phyloP scores from a whole-genome alignment of 257 asterid species.

The Misopates orontium region DNA sequence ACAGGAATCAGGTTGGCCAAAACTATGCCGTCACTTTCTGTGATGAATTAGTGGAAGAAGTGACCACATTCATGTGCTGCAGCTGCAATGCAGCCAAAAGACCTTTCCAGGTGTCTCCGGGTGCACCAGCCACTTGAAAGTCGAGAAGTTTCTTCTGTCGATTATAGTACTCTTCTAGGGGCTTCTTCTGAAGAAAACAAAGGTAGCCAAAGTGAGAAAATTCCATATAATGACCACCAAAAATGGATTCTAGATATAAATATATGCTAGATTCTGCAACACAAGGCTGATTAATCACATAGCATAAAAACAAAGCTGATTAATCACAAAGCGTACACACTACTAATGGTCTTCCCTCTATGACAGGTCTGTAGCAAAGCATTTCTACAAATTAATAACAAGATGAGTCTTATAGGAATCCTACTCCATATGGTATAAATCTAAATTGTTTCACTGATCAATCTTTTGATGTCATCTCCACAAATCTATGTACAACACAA shows the following conservation, averaged over 20 bases:
- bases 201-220: background rate
- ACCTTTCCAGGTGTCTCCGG: slow-evolving; percentile 83
- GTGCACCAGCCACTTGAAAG: slow-evolving; percentile 66
- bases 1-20: slow-evolving; percentile 17
- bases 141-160: slow-evolving; percentile 79
- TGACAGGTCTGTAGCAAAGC: background rate
- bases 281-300: background rate
- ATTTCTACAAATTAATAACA: background rate
- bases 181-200: slow-evolving; percentile 54
- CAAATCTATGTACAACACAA: too few species aligned
- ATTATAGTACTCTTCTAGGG: slow-evolving; percentile 78
- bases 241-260: background rate
- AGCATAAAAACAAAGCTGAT: background rate
- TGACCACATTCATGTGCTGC: slow-evolving; percentile 49
- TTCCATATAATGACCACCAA: background rate
- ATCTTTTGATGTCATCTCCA: background rate
- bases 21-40: slow-evolving; percentile 62
- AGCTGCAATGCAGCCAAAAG: slow-evolving; percentile 91
- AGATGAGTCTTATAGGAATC: background rate
- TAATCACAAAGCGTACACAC: background rate
- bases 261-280: background rate
- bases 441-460: background rate
- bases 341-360: too few species aligned
- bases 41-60: slow-evolving; percentile 46
- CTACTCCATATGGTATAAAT: background rate